phyloP scores from a whole-genome alignment of 306 rosid species.

The Neltuma alba region DNA sequence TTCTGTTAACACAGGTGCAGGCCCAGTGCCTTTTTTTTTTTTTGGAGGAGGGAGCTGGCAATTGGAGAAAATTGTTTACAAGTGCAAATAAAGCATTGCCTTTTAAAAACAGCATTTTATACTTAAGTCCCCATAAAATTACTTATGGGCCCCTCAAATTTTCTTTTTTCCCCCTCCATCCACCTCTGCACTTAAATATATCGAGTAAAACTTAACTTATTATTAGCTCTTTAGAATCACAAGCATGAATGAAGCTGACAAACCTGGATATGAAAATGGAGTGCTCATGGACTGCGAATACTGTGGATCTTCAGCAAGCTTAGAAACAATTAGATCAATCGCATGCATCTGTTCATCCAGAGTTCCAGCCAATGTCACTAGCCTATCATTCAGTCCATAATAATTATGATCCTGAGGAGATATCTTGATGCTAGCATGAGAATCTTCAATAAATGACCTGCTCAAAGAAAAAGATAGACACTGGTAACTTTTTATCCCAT shows the following conservation, averaged over 20 bases:
- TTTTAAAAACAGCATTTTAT: background rate
- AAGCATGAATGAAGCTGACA: constrained; percentile 29
- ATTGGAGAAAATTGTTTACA: background rate
- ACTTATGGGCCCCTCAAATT: background rate
- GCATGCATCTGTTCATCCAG: constrained; percentile 96
- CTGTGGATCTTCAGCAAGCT: constrained; percentile 93
- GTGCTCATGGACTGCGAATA: constrained; percentile 88
- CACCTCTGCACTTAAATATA: background rate
- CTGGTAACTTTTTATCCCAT: constrained; percentile 34
- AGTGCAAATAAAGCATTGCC: background rate
- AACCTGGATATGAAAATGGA: constrained; percentile 95
- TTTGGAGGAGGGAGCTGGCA: background rate
- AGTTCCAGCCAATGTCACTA: constrained; percentile 88
- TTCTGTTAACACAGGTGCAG: background rate
- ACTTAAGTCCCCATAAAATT: background rate
- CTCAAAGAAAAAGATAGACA: constrained; percentile 36
- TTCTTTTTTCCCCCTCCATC: background rate
- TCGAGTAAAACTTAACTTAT: background rate
- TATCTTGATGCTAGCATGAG: constrained; percentile 97
- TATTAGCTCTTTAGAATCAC: background rate
- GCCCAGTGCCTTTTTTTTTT: background rate
- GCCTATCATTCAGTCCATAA: constrained; percentile 90
- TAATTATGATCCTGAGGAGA: constrained; percentile 98
- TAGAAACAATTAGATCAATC: constrained; percentile 81
- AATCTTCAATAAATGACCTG: constrained; percentile 98